Evolutionary conservation across 805 yeast species (phyloP).

Genomic region (Saccharomyces jurei): DNA sequence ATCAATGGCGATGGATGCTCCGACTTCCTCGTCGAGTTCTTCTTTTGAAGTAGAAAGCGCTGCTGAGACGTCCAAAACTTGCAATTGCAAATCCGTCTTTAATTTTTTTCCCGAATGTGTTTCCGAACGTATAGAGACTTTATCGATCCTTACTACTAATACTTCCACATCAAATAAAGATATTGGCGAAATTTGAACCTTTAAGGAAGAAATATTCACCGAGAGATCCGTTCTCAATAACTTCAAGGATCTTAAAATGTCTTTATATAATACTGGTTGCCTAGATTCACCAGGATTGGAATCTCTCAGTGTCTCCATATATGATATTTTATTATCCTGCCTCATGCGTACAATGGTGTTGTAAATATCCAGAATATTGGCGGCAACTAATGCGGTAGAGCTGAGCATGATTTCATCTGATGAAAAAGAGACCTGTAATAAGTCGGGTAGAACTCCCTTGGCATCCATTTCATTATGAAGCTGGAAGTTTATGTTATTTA

Average conservation of each 20-base stretch:
- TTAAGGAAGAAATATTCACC: slow-evolving; percentile 47
- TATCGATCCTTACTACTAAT: slow-evolving; percentile 50
- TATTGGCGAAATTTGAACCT: slow-evolving; percentile 72
- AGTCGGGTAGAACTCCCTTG: slow-evolving; percentile 45
- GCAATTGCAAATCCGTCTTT: slow-evolving; percentile 51
- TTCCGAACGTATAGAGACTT: slow-evolving; percentile 43
- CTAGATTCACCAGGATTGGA: slow-evolving; percentile 33
- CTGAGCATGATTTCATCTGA: slow-evolving; percentile 51
- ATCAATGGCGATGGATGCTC: slow-evolving; percentile 39
- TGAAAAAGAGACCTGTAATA: slow-evolving; percentile 43
- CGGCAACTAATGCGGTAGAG: slow-evolving; percentile 77
- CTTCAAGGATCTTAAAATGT: slow-evolving; percentile 24
- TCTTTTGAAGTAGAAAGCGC: slow-evolving; percentile 55
- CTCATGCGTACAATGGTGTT: slow-evolving; percentile 62
- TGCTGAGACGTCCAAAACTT: slow-evolving; percentile 54
- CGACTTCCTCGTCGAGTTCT: slow-evolving; percentile 42
- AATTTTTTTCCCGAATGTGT: slow-evolving; percentile 31
- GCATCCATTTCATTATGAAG: slow-evolving; percentile 60
- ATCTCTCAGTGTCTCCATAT: slow-evolving; percentile 65
- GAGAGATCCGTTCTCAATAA: slow-evolving; percentile 58
- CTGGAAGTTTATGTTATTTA: slow-evolving; percentile 42
- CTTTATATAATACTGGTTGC: slow-evolving; percentile 21
- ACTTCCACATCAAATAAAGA: slow-evolving; percentile 73
- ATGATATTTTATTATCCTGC: slow-evolving; percentile 64
- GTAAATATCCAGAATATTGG: slow-evolving; percentile 71